These are phyloP conservation scores for Coemansia sp. DNA, from an alignment of 192 early-diverging fungal species.

Conservation along the genomic window DNA sequence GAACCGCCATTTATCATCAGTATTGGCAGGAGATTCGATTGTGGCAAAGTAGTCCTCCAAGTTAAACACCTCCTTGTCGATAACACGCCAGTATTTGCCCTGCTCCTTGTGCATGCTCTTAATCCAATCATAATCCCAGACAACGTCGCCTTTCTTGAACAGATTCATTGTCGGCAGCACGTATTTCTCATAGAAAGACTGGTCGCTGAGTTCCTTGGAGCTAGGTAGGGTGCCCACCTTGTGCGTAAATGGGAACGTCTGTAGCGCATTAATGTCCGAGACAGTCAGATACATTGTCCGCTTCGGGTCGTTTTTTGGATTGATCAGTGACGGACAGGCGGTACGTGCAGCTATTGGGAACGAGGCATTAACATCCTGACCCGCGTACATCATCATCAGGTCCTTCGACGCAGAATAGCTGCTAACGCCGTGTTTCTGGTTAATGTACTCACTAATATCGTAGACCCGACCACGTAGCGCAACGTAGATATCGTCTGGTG, in stretches of 20 bases:
- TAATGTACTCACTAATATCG: constrained; percentile 58
- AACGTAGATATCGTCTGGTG: constrained; percentile 55
- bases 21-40: constrained; percentile 36
- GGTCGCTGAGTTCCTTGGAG: constrained; percentile 42
- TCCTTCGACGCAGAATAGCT: constrained; percentile 26
- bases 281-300: constrained; percentile 32
- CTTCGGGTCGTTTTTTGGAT: constrained; percentile 27
- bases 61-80: constrained; percentile 67
- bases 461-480: constrained; percentile 79
- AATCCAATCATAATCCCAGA: constrained; percentile 59
- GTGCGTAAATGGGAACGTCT: constrained; percentile 38
- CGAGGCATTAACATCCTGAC: constrained; percentile 57
- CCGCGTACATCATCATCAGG: constrained; percentile 52
- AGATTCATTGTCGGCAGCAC: constrained; percentile 39
- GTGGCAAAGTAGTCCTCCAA: constrained; percentile 60
- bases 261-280: constrained; percentile 31
- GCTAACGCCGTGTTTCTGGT: constrained; percentile 58
- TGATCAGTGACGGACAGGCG: constrained; percentile 58
- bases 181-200: constrained; percentile 31
- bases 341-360: constrained; percentile 63
- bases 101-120: constrained; percentile 54
- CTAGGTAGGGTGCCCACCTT: constrained; percentile 31
- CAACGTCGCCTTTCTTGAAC: constrained; percentile 63
- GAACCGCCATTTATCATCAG: constrained; percentile 27
- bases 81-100: constrained; percentile 60